Conservation (phyloP, 768 basidiomycete genomes). For the Trametes punicea region DNA sequence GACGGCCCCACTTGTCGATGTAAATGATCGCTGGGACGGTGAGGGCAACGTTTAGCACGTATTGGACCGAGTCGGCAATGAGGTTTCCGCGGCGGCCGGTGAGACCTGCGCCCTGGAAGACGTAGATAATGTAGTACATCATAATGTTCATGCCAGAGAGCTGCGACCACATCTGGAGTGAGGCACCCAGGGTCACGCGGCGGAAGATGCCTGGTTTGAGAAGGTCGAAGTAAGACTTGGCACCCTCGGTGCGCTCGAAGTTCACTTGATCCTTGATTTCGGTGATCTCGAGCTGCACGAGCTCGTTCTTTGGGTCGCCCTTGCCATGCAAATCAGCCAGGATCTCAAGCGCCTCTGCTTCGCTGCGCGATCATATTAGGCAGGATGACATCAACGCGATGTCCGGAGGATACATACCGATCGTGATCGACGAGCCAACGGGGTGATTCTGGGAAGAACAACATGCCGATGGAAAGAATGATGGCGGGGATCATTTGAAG, state of each 20-base stretch:
- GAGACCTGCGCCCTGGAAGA: slow-evolving; percentile 76
- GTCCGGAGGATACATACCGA: slow-evolving; percentile 33
- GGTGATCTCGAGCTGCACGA: slow-evolving; percentile 67
- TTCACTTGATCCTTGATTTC: slow-evolving; percentile 57
- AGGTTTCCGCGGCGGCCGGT: slow-evolving; percentile 71
- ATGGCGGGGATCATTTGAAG: slow-evolving; percentile 78
- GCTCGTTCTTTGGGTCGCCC: slow-evolving; percentile 53
- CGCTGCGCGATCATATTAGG: slow-evolving; percentile 26
- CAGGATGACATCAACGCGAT: no score
- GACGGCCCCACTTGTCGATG: slow-evolving; percentile 78
- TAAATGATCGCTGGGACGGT: slow-evolving; percentile 51
- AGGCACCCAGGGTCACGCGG: slow-evolving; percentile 65
- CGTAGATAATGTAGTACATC: slow-evolving; percentile 71
- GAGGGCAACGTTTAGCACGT: slow-evolving; percentile 40
- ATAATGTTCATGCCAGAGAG: slow-evolving; percentile 77
- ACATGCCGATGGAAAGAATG: slow-evolving; percentile 64
- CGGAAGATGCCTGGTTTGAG: slow-evolving; percentile 63
- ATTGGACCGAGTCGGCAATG: slow-evolving; percentile 69
- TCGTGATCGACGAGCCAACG: slow-evolving; percentile 67
- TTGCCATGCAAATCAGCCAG: slow-evolving; percentile 71
- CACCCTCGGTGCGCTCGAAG: slow-evolving; percentile 66
- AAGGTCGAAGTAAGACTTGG: slow-evolving; percentile 66
- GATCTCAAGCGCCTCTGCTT: slow-evolving; percentile 64
- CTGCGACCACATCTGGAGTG: slow-evolving; percentile 82
- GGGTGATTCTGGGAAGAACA: slow-evolving; percentile 60